Evolutionary conservation across 1,284 basidiomycete species (phyloP), one percentile per base, ranked within the genome.

Genomic region (Melampsora larici-populina): DNA sequence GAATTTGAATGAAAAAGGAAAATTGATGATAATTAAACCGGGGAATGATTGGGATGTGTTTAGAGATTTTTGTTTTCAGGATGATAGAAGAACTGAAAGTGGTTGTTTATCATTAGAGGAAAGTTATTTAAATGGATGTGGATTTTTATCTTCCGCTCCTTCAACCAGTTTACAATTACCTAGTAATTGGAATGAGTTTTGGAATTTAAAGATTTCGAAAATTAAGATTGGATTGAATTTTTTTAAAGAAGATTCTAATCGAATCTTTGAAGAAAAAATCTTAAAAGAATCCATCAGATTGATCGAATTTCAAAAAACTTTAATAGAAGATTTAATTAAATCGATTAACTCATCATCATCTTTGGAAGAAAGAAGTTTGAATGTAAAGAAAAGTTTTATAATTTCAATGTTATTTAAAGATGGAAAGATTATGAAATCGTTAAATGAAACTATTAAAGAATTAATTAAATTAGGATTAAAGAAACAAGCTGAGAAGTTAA

Each of bases 51-150:
- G 90, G 65, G 93, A 94, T 79, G 90, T 99, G 88, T 86, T 98
- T 17, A 88, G 92, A 21, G 94, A 99, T 83, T 98, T 97, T 84
- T 99, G 96, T 85, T 99, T 96, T 83, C 96, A 96, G 70, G 97
- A 99, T 82, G 97, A 99, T 84, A 88, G 96, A 79, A 87, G 96
- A 63, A 91, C 93, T 8, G 95, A 98, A 82, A 94, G 90, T 82
- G 97, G 93, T 0, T 88, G 92, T 21, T 85, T 98, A 7, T 91
- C 89, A 55, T 85, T 99, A 60, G 91, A 92, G 60, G 94, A 97
- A 83, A 92, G 93, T 18, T 86, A 88, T 7, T 83, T 84, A 49
- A 89, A 31, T 43, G 24, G 63, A 26, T 48, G 26, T 36, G 60
- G 48, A 17, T 29, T 46, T 15, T 4, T 36, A 63, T 49, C 49